Conservation (phyloP, 371 early-diverging fungal species). For the Thermomucor indicae-seudaticae region DNA sequence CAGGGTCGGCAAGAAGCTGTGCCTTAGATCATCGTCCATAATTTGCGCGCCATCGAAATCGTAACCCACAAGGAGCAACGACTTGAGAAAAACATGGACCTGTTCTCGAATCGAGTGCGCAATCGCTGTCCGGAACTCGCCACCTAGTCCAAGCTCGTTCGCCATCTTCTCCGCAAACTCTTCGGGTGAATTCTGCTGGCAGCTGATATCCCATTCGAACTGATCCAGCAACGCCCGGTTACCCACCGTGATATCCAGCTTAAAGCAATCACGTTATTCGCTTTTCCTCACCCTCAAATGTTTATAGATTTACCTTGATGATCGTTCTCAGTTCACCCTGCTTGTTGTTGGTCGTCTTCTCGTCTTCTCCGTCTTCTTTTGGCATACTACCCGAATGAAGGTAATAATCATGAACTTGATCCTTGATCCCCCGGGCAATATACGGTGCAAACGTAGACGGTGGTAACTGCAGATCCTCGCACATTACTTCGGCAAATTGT, state of each 20-base stretch:
- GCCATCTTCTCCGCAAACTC: constrained; percentile 66
- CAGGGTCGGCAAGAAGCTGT: constrained; percentile 68
- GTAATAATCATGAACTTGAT: constrained; percentile 75
- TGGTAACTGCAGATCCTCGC: constrained; percentile 76
- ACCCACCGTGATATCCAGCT: constrained; percentile 49
- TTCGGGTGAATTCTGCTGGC: constrained; percentile 72
- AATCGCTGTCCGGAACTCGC: constrained; percentile 87
- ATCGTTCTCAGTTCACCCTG: constrained; percentile 23
- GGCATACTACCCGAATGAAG: constrained; percentile 40
- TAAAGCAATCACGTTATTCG: neutral
- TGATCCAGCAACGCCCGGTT: constrained; percentile 80
- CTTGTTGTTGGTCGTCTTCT: neutral
- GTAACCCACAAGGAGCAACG: constrained; percentile 79
- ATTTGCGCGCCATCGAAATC: constrained; percentile 58
- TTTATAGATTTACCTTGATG: constrained; percentile 12
- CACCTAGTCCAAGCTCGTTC: constrained; percentile 64
- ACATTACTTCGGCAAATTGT: constrained; percentile 78
- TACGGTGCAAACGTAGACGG: constrained; percentile 48
- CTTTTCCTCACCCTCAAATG: no score
- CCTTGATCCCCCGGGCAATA: constrained; percentile 62
- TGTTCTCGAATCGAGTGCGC: constrained; percentile 95
- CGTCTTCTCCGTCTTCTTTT: constrained; percentile 6
- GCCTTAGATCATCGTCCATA: constrained; percentile 73
- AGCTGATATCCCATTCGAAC: constrained; percentile 90
- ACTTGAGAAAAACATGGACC: constrained; percentile 77